These are phyloP conservation scores for Populus tremula DNA, from an alignment of 345 rosid genomes.

Conservation along the genomic window DNA sequence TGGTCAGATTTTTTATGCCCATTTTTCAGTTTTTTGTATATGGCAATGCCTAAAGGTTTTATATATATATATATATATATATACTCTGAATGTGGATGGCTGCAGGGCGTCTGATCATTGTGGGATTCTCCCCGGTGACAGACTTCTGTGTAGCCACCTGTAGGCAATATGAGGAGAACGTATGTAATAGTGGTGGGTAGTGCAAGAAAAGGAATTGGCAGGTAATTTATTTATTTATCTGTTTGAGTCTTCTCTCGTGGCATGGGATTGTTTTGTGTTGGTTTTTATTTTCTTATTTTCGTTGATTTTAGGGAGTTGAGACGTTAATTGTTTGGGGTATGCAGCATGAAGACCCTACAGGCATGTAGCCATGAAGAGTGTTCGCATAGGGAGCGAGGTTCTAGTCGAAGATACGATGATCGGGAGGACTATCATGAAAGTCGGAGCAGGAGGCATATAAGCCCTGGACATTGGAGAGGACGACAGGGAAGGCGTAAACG, in stretches of 20 bases:
- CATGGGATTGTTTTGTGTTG: not conserved
- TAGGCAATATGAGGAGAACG: constrained; percentile 67
- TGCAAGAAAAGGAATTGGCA: constrained; percentile 70
- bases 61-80: no score
- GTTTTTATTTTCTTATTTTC: no score
- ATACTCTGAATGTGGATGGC: not conserved
- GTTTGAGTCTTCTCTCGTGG: not conserved
- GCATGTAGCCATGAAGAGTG: constrained; percentile 52
- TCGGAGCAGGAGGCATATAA: constrained; percentile 42
- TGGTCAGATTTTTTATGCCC: constrained; percentile 27
- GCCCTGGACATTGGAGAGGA: constrained; percentile 49
- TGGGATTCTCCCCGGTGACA: constrained; percentile 71
- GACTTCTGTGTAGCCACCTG: constrained; percentile 81
- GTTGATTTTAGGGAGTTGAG: constrained; percentile 51
- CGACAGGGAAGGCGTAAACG: constrained; percentile 43
- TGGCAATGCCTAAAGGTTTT: no score
- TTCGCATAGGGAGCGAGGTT: constrained; percentile 33
- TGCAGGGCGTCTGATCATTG: constrained; percentile 66
- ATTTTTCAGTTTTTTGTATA: not conserved
- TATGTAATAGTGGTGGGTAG: constrained; percentile 72
- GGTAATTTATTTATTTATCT: constrained; percentile 24
- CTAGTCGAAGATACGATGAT: constrained; percentile 49
- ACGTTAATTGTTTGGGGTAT: constrained; percentile 58
- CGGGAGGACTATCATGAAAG: constrained; percentile 39
- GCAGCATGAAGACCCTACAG: constrained; percentile 44